phyloP scores from a whole-genome alignment of 179 eudicot species.

The Dionaea muscipula region DNA sequence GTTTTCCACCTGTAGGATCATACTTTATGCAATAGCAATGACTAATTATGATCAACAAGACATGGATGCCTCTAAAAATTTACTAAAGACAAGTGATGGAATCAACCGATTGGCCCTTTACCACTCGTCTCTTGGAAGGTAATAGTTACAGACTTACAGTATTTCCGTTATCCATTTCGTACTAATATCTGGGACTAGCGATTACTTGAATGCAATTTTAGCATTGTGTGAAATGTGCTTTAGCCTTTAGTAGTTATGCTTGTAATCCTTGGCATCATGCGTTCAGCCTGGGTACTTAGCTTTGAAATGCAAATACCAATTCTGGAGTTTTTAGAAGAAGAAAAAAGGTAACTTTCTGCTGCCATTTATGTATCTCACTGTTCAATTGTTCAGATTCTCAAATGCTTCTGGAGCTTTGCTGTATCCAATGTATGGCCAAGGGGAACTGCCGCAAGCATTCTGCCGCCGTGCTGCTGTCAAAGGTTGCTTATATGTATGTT shows the following conservation, averaged over 20 bases:
- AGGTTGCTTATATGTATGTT: conserved; percentile 79
- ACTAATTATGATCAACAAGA: conserved; percentile 74
- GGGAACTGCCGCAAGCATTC: conserved; percentile 84
- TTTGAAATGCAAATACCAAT: neutral
- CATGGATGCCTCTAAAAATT: conserved; percentile 31
- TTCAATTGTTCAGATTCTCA: conserved; percentile 42
- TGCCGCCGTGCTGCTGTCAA: conserved; percentile 97
- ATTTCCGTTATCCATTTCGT: no score
- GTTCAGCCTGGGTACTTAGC: neutral
- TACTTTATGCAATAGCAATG: conserved; percentile 73
- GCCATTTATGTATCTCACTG: neutral
- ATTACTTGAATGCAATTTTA: no score
- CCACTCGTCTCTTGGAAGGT: conserved; percentile 82
- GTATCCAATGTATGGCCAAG: conserved; percentile 89
- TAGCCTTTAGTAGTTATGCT: neutral
- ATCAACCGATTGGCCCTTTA: conserved; percentile 63
- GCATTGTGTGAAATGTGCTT: neutral
- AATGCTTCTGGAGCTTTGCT: conserved; percentile 75
- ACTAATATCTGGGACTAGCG: no score
- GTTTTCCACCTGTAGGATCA: conserved; percentile 43
- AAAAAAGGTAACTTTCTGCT: neutral
- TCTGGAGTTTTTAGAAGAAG: no score
- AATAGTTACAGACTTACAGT: neutral
- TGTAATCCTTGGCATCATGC: neutral
- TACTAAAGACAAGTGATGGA: conserved; percentile 67